phyloP scores from a whole-genome alignment of 2,329 filamentous ascomycete species.

The Clarireedia paspali region DNA sequence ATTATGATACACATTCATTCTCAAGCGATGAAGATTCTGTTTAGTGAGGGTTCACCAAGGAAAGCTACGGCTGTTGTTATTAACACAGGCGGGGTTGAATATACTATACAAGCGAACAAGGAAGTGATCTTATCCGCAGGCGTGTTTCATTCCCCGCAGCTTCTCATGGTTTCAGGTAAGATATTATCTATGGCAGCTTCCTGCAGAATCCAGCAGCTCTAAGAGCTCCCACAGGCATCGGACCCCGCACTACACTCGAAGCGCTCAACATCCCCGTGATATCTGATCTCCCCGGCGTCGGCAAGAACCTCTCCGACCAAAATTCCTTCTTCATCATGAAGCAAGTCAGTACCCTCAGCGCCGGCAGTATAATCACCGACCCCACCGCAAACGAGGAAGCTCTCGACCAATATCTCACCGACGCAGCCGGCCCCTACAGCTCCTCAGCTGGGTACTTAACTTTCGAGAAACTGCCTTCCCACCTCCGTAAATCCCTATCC shows the following conservation, averaged over 20 bases:
- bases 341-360: constrained; percentile 4
- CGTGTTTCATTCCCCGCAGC: not conserved
- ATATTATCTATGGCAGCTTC: not conserved
- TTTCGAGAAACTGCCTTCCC: constrained; percentile 13
- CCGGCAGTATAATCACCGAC: not conserved
- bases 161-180: constrained; percentile 3
- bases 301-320: constrained; percentile 35
- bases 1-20: not conserved
- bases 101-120: constrained; percentile 13
- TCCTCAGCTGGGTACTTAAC: not conserved
- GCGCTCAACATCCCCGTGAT: constrained; percentile 34
- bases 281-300: constrained; percentile 40
- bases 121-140: constrained; percentile 13
- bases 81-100: constrained; percentile 1
- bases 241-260: not conserved
- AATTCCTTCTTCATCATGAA: constrained; percentile 9
- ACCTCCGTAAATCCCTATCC: not conserved
- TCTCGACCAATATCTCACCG: not conserved
- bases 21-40: constrained; percentile 7
- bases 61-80: not conserved
- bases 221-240: not conserved
- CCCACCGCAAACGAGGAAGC: not conserved
- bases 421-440: constrained; percentile 1
- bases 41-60: not conserved
- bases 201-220: not conserved